These are phyloP conservation scores for Closterium sp. DNA, from an alignment of 139 green algal genomes.

Conservation along the genomic window DNA sequence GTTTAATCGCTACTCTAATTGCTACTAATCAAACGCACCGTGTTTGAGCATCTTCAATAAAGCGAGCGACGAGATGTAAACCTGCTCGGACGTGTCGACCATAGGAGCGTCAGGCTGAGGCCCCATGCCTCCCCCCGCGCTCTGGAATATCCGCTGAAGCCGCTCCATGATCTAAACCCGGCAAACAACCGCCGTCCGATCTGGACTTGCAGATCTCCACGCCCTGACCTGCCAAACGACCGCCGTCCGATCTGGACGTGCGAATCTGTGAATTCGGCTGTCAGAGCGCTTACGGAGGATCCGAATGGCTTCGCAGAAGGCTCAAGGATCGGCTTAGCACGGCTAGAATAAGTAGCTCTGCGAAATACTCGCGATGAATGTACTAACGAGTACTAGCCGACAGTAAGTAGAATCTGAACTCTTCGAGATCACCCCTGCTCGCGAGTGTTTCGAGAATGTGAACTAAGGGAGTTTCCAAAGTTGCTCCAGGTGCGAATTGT, in stretches of 20 bases:
- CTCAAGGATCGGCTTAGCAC: background rate
- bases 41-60: slow-evolving; percentile 90
- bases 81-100: slow-evolving; percentile 93
- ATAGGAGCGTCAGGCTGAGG: slow-evolving; percentile 67
- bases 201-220: background rate
- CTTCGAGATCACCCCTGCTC: too few relatives aligned
- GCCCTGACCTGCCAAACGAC: background rate
- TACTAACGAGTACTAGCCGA: too few relatives aligned
- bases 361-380: too few relatives aligned
- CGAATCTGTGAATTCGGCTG: background rate
- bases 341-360: too few relatives aligned
- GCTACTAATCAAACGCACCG: background rate
- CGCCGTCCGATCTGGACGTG: background rate
- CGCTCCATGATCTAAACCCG: slow-evolving; percentile 62
- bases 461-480: too few relatives aligned
- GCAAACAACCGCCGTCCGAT: background rate
- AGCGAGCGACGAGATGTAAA: slow-evolving; percentile 96
- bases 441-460: too few relatives aligned
- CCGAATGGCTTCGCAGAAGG: background rate
- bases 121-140: slow-evolving; percentile 33
- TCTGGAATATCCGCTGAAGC: slow-evolving; percentile 68
- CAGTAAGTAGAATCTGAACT: too few relatives aligned
- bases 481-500: too few relatives aligned
- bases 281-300: background rate
- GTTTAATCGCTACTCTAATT: background rate